Evolutionary conservation across 768 basidiomycete species (phyloP).

Genomic region (Leucocoprinus leucothites): DNA sequence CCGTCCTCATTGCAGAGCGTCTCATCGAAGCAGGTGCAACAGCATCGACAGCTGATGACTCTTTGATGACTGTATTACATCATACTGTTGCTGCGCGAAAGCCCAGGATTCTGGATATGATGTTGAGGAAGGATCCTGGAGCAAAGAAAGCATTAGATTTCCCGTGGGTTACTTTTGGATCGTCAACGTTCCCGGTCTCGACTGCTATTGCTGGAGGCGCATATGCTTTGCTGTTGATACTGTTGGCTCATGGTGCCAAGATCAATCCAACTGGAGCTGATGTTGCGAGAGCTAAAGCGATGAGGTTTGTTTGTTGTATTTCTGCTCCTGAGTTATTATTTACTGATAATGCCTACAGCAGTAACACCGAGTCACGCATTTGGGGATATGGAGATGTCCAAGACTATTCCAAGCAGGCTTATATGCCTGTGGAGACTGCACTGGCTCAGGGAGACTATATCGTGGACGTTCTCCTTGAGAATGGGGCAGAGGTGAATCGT

Average conservation of each 20-base stretch:
- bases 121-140: constrained; percentile 41
- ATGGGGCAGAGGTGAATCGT: constrained; percentile 33
- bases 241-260: constrained; percentile 42
- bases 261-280: constrained; percentile 31
- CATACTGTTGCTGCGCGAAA: constrained; percentile 31
- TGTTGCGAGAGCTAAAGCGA: constrained; percentile 29
- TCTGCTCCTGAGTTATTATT: background rate
- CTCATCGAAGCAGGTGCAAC: constrained; percentile 40
- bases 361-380: constrained; percentile 15
- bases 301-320: constrained; percentile 24
- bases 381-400: constrained; percentile 20
- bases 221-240: constrained; percentile 32
- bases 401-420: constrained; percentile 24
- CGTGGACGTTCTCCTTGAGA: constrained; percentile 32
- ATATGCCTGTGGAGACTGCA: constrained; percentile 36
- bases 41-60: constrained; percentile 36
- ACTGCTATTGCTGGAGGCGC: constrained; percentile 30
- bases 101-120: constrained; percentile 34
- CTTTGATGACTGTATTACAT: constrained; percentile 40
- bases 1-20: constrained; percentile 34
- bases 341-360: constrained; percentile 12
- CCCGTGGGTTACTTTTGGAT: constrained; percentile 25
- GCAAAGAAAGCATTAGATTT: constrained; percentile 35
- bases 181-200: constrained; percentile 33
- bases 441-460: constrained; percentile 34